Evolutionary conservation across 345 rosid genomes (phyloP).

Genomic region (Pelargonium nanum): DNA sequence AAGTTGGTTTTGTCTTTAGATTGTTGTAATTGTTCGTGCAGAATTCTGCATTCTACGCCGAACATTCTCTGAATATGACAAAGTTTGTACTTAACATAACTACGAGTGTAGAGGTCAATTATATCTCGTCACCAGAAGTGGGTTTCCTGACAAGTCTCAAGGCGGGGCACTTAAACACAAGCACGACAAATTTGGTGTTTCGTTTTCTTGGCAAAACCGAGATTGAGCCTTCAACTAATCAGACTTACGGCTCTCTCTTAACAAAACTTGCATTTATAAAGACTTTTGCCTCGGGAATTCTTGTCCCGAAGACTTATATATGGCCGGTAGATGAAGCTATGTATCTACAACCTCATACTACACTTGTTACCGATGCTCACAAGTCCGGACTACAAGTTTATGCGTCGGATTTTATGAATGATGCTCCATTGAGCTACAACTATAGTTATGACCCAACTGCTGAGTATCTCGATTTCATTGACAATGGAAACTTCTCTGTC

Average conservation of each 20-base stretch:
- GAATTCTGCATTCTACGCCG: slow-evolving; percentile 58
- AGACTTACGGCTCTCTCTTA: slow-evolving; percentile 54
- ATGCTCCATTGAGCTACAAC: slow-evolving; percentile 55
- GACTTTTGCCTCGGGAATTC: slow-evolving; percentile 89
- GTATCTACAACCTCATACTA: slow-evolving; percentile 45
- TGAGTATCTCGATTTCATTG: slow-evolving; percentile 54
- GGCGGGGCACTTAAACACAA: slow-evolving; percentile 28
- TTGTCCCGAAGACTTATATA: slow-evolving; percentile 73
- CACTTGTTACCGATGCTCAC: slow-evolving; percentile 75
- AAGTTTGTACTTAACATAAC: slow-evolving; percentile 36
- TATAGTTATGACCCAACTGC: slow-evolving; percentile 74
- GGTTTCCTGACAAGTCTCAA: slow-evolving; percentile 49
- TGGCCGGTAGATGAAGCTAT: slow-evolving; percentile 40
- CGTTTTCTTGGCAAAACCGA: slow-evolving; percentile 36
- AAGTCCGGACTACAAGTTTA: slow-evolving; percentile 69
- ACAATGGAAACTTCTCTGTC: slow-evolving; percentile 80
- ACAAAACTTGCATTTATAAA: slow-evolving; percentile 55
- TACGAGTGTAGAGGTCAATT: slow-evolving; percentile 33
- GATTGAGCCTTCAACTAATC: slow-evolving; percentile 64
- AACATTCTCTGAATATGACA: slow-evolving; percentile 65
- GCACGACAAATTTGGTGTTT: slow-evolving; percentile 51
- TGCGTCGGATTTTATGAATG: slow-evolving; percentile 72
- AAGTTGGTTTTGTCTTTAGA: slow-evolving; percentile 1
- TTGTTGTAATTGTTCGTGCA: slow-evolving; percentile 25
- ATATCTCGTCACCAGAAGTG: slow-evolving; percentile 84